Percentiles rank a stretch among this genome's conserved stretches.
Evolutionary conservation across 2,329 filamentous ascomycete species (phyloP).

Genomic region (Ophiostoma triangulosporum): DNA sequence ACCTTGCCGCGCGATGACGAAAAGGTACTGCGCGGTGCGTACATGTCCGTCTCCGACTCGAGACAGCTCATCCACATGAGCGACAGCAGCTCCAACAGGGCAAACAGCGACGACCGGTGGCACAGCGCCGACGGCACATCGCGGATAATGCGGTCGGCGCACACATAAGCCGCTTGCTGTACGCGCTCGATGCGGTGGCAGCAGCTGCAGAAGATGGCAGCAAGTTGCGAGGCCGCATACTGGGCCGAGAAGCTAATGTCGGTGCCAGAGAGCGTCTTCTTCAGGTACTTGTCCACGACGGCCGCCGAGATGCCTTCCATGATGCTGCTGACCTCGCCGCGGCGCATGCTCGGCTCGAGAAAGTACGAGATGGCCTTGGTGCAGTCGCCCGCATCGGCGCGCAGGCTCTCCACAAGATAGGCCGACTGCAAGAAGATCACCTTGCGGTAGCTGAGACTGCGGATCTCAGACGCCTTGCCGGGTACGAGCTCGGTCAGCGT

Average conservation of each 20-base stretch:
- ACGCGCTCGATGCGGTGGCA: conserved; percentile 89
- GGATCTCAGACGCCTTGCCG: conserved; percentile 64
- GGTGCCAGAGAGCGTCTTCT: conserved; percentile 56
- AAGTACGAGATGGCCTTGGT: conserved; percentile 86
- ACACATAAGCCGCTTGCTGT: conserved; percentile 70
- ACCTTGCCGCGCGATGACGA: conserved; percentile 66
- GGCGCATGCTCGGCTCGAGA: conserved; percentile 72
- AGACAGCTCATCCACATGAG: conserved; percentile 93
- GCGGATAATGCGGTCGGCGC: conserved; percentile 73
- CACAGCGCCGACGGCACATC: conserved; percentile 83
- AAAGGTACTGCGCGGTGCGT: conserved; percentile 73
- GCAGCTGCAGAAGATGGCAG: conserved; percentile 71
- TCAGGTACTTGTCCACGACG: conserved; percentile 67
- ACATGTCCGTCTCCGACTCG: conserved; percentile 87
- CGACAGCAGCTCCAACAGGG: conserved; percentile 78
- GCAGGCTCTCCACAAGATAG: conserved; percentile 75
- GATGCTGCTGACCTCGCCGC: conserved; percentile 45
- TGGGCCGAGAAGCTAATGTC: conserved; percentile 76
- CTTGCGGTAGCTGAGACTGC: conserved; percentile 73
- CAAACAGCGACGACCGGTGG: conserved; percentile 80
- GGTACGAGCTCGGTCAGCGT: conserved; percentile 62
- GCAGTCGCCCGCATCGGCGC: conserved; percentile 77
- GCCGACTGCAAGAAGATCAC: conserved; percentile 85
- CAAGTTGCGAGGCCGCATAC: conserved; percentile 79
- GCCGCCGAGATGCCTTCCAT: conserved; percentile 53